Base-by-base conservation (phyloP, 2,329 filamentous ascomycete species). In the Chaetomium olivaceum region DNA sequence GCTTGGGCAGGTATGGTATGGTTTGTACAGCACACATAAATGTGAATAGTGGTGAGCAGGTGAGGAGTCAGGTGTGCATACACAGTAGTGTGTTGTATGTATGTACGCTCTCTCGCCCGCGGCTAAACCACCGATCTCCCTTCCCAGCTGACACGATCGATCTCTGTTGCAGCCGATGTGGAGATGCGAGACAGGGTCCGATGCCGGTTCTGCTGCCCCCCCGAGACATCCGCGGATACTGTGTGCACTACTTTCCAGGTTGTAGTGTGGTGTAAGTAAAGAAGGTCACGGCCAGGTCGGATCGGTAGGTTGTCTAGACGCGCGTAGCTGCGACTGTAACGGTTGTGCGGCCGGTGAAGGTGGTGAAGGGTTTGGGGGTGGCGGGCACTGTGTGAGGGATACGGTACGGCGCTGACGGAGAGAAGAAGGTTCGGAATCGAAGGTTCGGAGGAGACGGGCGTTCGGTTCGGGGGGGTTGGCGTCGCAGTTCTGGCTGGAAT, bases 401-500 rank as follows among this genome's bases (percentile, higher is more conserved):
- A 64, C 63, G 23, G 63, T 65, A 46, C 63, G 52, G 52, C 52
- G 58, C 58, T 61, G 62, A 56, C 29, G 56, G 33, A n/a, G n/a
- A n/a, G n/a, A 51, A 64, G 52, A 33, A 36, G 21, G 29, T 54
- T 27, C 12, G 16, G 25, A 16, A 54, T 19, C 51, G 25, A 23
- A 27, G n/a, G 9, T n/a, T 31, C 23, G 52, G 23, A 31, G 52
- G 19, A 33, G 27, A 19, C 23, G 16, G 52, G 25, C 9, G 31
- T 33, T 33, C 27, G 19, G 29, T 16, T 9, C 29, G 19, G 29
- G 6, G 29, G 21, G 54, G 23, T 33, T 33, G 27, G 9, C 21
- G 25, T 21, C 21, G 50, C 50, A 54, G 25, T 54, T 54, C 19
- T 27, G 31, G 29, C 25, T 46, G 12, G 29, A 23, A 33, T 33